These are phyloP conservation scores for Apiospora hydei DNA, from an alignment of 2,329 filamentous ascomycete species.

Conservation along the genomic window DNA sequence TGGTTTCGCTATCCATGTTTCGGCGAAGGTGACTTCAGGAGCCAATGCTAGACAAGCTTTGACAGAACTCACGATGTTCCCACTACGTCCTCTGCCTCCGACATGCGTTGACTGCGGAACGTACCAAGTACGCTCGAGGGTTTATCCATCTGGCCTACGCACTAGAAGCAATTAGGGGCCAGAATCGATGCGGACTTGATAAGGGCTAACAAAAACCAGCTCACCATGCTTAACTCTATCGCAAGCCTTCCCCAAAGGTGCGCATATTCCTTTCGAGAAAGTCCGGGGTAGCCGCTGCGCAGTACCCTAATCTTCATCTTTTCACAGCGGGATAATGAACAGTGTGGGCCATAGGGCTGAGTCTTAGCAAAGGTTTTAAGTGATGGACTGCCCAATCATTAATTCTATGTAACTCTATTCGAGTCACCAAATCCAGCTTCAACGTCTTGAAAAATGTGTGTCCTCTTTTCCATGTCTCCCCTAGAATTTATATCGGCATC, in stretches of 20 bases:
- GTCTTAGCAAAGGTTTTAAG: no score
- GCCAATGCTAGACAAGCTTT: background rate
- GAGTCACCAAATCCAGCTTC: background rate
- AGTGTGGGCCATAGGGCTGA: no score
- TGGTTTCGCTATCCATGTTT: background rate
- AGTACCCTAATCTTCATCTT: no score
- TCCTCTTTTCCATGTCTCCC: background rate
- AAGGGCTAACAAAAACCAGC: background rate
- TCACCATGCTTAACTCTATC: background rate
- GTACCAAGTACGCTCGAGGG: background rate
- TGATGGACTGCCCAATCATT: background rate
- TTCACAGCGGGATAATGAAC: no score
- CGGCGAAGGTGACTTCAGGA: background rate
- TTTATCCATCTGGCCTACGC: background rate
- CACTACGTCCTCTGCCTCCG: no score
- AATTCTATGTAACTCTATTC: background rate
- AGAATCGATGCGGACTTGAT: background rate
- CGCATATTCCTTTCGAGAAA: background rate
- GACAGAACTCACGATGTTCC: background rate
- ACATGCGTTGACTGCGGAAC: background rate
- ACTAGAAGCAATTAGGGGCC: background rate
- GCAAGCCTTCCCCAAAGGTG: background rate
- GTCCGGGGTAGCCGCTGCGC: background rate
- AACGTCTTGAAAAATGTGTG: background rate
- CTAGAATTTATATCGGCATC: background rate